Conservation (phyloP, 768 basidiomycete species). For the Russula sp. region DNA sequence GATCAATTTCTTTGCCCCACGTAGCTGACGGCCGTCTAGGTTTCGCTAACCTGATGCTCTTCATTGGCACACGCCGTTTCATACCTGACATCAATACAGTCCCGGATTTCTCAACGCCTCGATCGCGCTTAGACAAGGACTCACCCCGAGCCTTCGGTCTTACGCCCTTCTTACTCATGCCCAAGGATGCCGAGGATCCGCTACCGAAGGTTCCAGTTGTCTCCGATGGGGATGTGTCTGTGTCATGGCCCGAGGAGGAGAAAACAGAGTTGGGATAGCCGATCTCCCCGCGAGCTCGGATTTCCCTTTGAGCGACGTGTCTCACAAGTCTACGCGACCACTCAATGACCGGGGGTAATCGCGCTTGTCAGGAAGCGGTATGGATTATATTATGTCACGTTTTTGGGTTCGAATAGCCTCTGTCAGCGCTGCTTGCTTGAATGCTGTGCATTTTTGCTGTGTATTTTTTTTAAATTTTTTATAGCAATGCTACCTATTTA, state of each 20-base stretch:
- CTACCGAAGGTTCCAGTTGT: neutral
- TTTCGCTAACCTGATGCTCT: constrained; percentile 31
- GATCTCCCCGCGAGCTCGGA: neutral
- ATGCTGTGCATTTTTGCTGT: no score
- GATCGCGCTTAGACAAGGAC: constrained; percentile 27
- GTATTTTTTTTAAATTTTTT: no score
- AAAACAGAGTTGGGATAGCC: neutral
- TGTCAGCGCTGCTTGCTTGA: no score
- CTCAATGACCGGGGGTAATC: neutral
- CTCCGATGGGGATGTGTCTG: neutral
- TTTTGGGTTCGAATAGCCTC: no score
- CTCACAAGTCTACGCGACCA: neutral
- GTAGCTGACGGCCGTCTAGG: constrained; percentile 21
- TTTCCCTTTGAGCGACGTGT: neutral
- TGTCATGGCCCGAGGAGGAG: constrained; percentile 1
- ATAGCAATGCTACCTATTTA: no score
- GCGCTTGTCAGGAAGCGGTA: no score
- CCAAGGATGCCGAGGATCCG: neutral
- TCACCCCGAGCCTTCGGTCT: constrained; percentile 28
- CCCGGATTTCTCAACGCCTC: constrained; percentile 27
- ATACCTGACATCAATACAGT: constrained; percentile 29
- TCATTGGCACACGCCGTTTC: constrained; percentile 30
- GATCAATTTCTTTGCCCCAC: no score
- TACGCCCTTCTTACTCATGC: constrained; percentile 30
- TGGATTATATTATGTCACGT: no score